These are phyloP conservation scores for Primulina eburnea DNA, from an alignment of 257 asterid species.

Conservation along the genomic window DNA sequence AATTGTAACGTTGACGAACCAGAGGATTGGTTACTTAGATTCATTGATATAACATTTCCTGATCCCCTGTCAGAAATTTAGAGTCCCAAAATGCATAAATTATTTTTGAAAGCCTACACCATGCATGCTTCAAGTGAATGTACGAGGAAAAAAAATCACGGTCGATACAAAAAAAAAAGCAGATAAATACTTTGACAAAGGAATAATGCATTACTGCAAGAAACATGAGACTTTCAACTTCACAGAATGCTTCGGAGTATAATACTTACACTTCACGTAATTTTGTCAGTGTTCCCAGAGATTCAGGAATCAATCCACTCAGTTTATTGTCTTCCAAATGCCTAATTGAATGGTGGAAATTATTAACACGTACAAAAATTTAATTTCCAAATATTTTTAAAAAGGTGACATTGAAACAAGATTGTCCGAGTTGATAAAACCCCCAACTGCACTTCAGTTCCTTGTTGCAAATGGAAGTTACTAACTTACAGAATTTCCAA, in stretches of 20 bases:
- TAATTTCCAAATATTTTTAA: not conserved
- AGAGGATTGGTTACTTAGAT: too few species aligned
- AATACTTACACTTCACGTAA: conserved; percentile 74
- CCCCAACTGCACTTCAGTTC: not conserved
- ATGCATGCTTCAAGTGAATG: not conserved
- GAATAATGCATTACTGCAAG: not conserved
- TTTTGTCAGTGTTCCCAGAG: conserved; percentile 47
- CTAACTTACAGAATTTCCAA: conserved; percentile 68
- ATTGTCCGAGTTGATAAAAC: not conserved
- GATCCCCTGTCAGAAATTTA: too few species aligned
- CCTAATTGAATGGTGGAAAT: conserved; percentile 36
- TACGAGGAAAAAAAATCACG: not conserved
- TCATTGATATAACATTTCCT: too few species aligned
- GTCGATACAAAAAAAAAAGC: not conserved
- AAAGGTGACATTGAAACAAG: not conserved
- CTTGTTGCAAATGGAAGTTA: too few species aligned
- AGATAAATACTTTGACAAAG: not conserved
- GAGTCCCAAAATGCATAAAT: too few species aligned
- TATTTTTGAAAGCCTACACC: too few species aligned
- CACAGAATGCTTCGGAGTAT: not conserved
- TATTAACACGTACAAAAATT: conserved; percentile 6
- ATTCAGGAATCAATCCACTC: conserved; percentile 60
- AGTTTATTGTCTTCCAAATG: conserved; percentile 77
- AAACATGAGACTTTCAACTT: not conserved
- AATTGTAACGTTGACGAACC: too few species aligned